A percentile compares a stretch with the other conserved stretches of the same genome.
phyloP scores from a whole-genome alignment of 2,329 filamentous ascomycete genomes.

The Epichloe typhina region DNA sequence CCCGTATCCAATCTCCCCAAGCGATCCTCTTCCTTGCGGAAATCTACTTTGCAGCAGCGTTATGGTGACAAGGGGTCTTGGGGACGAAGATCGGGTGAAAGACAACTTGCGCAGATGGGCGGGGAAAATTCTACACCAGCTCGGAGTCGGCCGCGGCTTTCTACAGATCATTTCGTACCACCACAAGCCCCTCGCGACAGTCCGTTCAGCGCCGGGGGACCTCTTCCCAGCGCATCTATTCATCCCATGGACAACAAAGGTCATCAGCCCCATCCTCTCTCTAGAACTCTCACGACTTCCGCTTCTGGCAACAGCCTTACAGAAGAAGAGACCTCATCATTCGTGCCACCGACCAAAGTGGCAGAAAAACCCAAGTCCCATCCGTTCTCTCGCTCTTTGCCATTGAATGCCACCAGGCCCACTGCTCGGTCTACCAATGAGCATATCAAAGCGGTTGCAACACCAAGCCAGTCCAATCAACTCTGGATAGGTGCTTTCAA shows the following conservation, averaged over 20 bases:
- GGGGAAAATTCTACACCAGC: slow-evolving; percentile 43
- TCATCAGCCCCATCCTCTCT: slow-evolving; percentile 65
- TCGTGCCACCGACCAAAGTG: slow-evolving; percentile 16
- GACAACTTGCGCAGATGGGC: slow-evolving; percentile 36
- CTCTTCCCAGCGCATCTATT: slow-evolving; percentile 38
- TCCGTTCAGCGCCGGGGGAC: slow-evolving; percentile 45
- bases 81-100: slow-evolving; percentile 45
- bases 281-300: slow-evolving; percentile 74
- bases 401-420: slow-evolving; percentile 25
- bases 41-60: slow-evolving; percentile 79
- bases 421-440: slow-evolving; percentile 17
- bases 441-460: slow-evolving; percentile 16
- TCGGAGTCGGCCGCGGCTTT: slow-evolving; percentile 59
- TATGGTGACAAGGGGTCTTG: slow-evolving; percentile 54
- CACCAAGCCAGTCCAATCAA: slow-evolving; percentile 40
- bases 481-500: slow-evolving; percentile 76
- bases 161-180: slow-evolving; percentile 64
- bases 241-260: slow-evolving; percentile 33
- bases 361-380: slow-evolving; percentile 18
- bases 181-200: slow-evolving; percentile 47
- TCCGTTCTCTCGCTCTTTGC: slow-evolving; percentile 25
- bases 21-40: slow-evolving; percentile 65
- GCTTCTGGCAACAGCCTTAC: slow-evolving; percentile 67
- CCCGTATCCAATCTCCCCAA: slow-evolving; percentile 45
- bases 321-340: slow-evolving; percentile 52